These are phyloP conservation scores for Isabelozyma gotoi DNA, from an alignment of 805 yeast genomes.

Conservation along the genomic window DNA sequence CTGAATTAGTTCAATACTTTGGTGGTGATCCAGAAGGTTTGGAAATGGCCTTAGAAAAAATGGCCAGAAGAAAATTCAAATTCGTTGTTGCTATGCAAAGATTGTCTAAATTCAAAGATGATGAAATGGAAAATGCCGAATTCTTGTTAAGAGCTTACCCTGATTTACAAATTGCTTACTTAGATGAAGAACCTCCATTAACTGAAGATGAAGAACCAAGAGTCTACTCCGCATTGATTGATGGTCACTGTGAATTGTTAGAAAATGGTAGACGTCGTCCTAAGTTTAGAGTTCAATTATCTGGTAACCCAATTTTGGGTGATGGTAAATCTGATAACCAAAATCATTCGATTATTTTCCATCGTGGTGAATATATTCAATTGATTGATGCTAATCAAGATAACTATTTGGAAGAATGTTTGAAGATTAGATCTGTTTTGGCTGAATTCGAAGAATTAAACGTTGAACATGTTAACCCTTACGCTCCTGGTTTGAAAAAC, in stretches of 20 bases:
- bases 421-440: constrained; percentile 70
- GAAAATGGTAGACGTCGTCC: constrained; percentile 61
- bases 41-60: constrained; percentile 87
- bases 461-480: constrained; percentile 73
- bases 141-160: constrained; percentile 65
- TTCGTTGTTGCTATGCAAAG: constrained; percentile 68
- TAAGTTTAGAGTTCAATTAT: constrained; percentile 60
- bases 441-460: constrained; percentile 71
- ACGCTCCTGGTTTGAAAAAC: constrained; percentile 68
- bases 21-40: constrained; percentile 98
- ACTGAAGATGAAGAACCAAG: constrained; percentile 42
- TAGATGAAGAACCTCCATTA: constrained; percentile 50
- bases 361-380: constrained; percentile 80
- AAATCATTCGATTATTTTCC: constrained; percentile 70
- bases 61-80: constrained; percentile 64
- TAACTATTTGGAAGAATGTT: constrained; percentile 77
- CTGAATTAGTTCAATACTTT: constrained; percentile 75
- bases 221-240: constrained; percentile 67
- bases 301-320: constrained; percentile 82
- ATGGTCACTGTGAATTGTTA: constrained; percentile 63
- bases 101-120: constrained; percentile 50
- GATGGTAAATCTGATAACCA: constrained; percentile 87
- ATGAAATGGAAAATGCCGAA: constrained; percentile 59
- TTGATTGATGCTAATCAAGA: constrained; percentile 84
- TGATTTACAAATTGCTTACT: constrained; percentile 61